These are phyloP conservation scores for Durotheca rogersii DNA, from an alignment of 495 filamentous ascomycete species.

Conservation along the genomic window DNA sequence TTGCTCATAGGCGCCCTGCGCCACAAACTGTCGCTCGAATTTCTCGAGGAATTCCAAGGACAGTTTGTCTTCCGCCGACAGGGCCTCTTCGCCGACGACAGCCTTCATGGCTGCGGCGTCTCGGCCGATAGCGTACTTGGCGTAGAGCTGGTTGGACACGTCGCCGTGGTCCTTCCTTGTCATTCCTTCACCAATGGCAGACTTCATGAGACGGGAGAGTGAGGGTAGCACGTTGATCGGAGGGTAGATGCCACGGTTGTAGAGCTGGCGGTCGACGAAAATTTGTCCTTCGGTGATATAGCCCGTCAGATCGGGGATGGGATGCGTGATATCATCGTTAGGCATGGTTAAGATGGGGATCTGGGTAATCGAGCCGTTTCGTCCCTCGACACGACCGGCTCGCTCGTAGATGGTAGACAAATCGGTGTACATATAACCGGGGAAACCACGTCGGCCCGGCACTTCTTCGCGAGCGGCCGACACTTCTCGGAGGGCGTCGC, in stretches of 20 bases:
- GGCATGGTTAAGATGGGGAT: constrained; percentile 99
- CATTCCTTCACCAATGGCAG: constrained; percentile 94
- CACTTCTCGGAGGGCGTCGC: constrained; percentile 96
- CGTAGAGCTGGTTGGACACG: constrained; percentile 98
- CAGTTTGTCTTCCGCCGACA: constrained; percentile 94
- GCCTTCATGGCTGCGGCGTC: constrained; percentile 99
- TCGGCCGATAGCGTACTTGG: constrained; percentile 98
- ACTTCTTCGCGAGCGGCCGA: constrained; percentile 99
- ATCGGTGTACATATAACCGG: constrained; percentile 99
- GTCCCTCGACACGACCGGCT: constrained; percentile 95
- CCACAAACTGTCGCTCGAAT: constrained; percentile 92
- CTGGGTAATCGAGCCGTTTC: constrained; percentile 98
- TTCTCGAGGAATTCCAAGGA: constrained; percentile 98
- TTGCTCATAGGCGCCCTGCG: constrained; percentile 86
- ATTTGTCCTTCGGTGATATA: constrained; percentile 99
- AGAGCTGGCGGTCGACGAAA: constrained; percentile 89
- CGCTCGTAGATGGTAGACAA: constrained; percentile 99
- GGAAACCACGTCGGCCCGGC: constrained; percentile 98
- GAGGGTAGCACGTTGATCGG: constrained; percentile 99
- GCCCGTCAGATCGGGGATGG: constrained; percentile 96
- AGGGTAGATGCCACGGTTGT: constrained; percentile 96
- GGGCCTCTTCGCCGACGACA: constrained; percentile 95
- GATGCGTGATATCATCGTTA: constrained; percentile 99
- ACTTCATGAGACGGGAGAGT: constrained; percentile 99
- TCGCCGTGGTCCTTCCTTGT: constrained; percentile 96